Base-by-base conservation (phyloP, 2,329 filamentous ascomycete genomes). In the Fusarium secorum region DNA sequence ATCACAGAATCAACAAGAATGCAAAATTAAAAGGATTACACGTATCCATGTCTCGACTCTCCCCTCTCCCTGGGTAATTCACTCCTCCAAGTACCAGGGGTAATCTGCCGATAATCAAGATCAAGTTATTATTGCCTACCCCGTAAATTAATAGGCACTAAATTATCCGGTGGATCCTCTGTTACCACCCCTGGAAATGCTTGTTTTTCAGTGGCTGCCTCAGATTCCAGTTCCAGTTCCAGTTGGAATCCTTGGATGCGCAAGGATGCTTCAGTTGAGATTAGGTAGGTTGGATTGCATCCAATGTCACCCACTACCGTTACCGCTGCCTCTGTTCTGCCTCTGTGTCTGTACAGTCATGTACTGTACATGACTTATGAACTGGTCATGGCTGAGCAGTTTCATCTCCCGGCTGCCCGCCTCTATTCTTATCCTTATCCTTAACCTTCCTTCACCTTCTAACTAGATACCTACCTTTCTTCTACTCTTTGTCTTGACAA, bases 131-230 rank as follows among this genome's bases (percentile, higher is more conserved):
- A 51, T 49, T 53, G 15, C 49, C 24, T 53, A 8, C 41, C 30
- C 17, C 30, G 46, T 56, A 48, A 15, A n/a, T n/a, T n/a, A n/a
- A 15, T 26, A 26, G 42, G 4, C 24, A 14, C 30, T 49, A 49
- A 49, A 56, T 35, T 39, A 35, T 6, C 53, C 5, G 33, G 55
- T 64, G 68, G 68, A 49, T 58, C 55, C 41, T 51, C 65, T 60
- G 49, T 28, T 45, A 53, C 39, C 44, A 64, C 68, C 59, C 68
- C 68, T 71, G 61, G 55, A 71, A 66, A 66, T 60, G 64, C 68
- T 71, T 72, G 52, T 62, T 72, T 70, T 65, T 71, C 69, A 71
- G 65, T 71, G 69, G 68, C 57, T 57, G 60, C 54, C 42, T 65
- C 49, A 62, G 60, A 56, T 66, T 39, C 55, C 65, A 46, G 62